phyloP scores from a whole-genome alignment of 371 early-diverging fungal species.

The Phascolomyces articulosus region DNA sequence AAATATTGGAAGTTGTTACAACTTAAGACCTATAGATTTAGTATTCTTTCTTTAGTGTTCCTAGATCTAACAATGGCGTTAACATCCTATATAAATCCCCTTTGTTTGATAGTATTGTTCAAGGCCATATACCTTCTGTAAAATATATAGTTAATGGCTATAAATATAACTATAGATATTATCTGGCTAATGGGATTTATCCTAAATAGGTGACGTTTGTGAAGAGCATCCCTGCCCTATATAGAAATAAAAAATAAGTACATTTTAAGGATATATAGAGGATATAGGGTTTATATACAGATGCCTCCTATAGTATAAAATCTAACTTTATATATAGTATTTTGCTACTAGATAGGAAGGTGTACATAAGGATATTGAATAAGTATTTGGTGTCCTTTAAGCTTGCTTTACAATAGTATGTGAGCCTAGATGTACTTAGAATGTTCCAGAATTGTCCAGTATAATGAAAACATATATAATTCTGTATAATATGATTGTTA shows the following conservation, averaged over 20 bases:
- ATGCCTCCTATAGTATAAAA: not conserved
- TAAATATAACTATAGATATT: not conserved
- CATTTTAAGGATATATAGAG: not conserved
- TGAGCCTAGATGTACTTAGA: not conserved
- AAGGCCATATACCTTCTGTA: not conserved
- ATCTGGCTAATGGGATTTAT: slow-evolving; percentile 4
- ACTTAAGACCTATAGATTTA: not conserved
- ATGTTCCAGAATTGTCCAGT: not conserved
- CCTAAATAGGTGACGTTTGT: not conserved
- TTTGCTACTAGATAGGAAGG: not conserved
- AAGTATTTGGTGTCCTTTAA: not conserved
- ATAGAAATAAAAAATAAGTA: not conserved
- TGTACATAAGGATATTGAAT: not conserved
- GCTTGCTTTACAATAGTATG: not conserved
- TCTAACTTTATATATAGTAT: not conserved
- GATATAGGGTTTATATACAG: too few species aligned
- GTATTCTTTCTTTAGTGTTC: not conserved
- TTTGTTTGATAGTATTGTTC: not conserved
- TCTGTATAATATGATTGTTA: slow-evolving; percentile 2
- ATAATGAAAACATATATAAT: not conserved
- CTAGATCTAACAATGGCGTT: not conserved
- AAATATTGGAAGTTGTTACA: too few species aligned
- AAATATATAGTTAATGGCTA: not conserved
- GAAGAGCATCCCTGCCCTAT: not conserved
- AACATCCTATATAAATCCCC: not conserved